These are phyloP conservation scores for Leonotis leonurus DNA, from an alignment of 257 asterid genomes.

Conservation along the genomic window DNA sequence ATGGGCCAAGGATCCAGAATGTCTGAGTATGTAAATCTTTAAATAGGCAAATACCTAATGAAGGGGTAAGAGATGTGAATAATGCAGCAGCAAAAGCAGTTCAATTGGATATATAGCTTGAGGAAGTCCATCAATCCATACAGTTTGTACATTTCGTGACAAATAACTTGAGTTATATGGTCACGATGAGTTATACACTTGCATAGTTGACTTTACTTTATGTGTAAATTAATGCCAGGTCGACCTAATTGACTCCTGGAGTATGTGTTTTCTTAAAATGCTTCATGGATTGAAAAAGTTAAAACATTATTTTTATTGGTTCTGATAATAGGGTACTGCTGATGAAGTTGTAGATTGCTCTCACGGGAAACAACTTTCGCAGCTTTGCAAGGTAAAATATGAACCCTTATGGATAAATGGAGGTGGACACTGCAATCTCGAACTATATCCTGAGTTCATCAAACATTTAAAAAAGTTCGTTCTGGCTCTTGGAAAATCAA, in stretches of 20 bases:
- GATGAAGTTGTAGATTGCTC: slow-evolving; percentile 92
- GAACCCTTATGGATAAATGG: slow-evolving; percentile 89
- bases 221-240: not conserved
- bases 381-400: slow-evolving; percentile 75
- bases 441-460: slow-evolving; percentile 85
- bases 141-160: not conserved
- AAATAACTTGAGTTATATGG: too few species aligned
- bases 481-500: slow-evolving; percentile 62
- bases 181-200: not conserved
- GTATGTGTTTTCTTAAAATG: not conserved
- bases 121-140: not conserved
- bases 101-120: not conserved
- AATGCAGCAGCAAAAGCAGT: not conserved
- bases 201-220: not conserved
- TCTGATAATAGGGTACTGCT: slow-evolving; percentile 64
- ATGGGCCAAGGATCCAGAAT: not conserved
- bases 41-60: not conserved
- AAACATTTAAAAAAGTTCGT: slow-evolving; percentile 79
- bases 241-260: not conserved
- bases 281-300: not conserved
- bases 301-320: not conserved
- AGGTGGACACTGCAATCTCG: slow-evolving; percentile 96
- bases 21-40: not conserved
- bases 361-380: slow-evolving; percentile 89
- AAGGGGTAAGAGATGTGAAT: too few species aligned